Evolutionary conservation across 768 basidiomycete genomes (phyloP).

Genomic region (Amanita exitialis): DNA sequence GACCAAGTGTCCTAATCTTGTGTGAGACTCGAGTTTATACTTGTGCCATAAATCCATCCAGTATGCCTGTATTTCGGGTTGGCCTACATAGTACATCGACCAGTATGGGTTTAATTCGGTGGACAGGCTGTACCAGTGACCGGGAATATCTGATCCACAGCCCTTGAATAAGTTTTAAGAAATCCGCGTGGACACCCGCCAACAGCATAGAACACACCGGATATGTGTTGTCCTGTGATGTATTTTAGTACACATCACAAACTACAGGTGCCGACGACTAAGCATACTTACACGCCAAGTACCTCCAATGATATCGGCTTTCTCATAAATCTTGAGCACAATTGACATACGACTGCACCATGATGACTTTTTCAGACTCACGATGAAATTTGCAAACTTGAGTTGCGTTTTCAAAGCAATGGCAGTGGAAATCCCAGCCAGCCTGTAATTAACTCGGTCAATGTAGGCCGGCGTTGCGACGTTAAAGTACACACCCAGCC

Average conservation of each 20-base stretch:
- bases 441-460: conserved; percentile 14
- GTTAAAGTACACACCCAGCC: conserved; percentile 29
- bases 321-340: conserved; percentile 38
- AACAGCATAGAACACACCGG: conserved; percentile 23
- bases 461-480: not conserved
- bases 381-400: conserved; percentile 37
- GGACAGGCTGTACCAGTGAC: conserved; percentile 46
- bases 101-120: conserved; percentile 44
- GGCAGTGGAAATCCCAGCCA: conserved; percentile 38
- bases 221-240: conserved; percentile 40
- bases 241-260: not conserved
- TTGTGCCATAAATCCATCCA: conserved; percentile 38
- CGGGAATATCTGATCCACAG: conserved; percentile 47
- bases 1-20: conserved; percentile 31
- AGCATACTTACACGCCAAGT: conserved; percentile 46
- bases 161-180: conserved; percentile 20
- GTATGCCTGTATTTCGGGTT: conserved; percentile 42
- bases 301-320: conserved; percentile 35
- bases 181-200: not conserved
- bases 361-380: conserved; percentile 14
- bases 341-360: not conserved
- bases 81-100: conserved; percentile 33
- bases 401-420: conserved; percentile 35
- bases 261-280: not conserved
- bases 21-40: conserved; percentile 29